These are phyloP conservation scores for Otatea glauca DNA, from an alignment of 176 grass and related monocot species.

Conservation along the genomic window DNA sequence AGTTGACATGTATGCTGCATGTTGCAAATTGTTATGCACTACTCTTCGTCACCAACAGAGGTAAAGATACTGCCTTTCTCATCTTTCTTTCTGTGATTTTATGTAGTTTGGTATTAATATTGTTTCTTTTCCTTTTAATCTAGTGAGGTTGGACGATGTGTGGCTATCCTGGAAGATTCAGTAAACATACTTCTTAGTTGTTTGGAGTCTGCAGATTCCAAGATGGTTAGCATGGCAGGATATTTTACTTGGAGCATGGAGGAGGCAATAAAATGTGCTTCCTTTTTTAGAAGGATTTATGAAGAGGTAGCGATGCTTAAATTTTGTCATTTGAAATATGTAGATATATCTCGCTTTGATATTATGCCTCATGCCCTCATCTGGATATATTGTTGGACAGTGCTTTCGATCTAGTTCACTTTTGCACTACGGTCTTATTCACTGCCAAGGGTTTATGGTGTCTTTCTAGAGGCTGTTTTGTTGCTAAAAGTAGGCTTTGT, in stretches of 20 bases:
- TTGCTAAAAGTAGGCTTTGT: slow-evolving; percentile 8
- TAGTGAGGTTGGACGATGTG: slow-evolving; percentile 72
- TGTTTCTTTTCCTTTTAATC: slow-evolving; percentile 1
- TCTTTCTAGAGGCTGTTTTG: background rate
- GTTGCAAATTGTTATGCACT: slow-evolving; percentile 86
- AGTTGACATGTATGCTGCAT: slow-evolving; percentile 86
- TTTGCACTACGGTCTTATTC: slow-evolving; percentile 7
- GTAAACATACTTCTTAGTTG: slow-evolving; percentile 81
- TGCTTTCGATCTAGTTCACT: slow-evolving; percentile 21
- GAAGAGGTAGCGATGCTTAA: slow-evolving; percentile 78
- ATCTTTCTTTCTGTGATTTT: slow-evolving; percentile 30
- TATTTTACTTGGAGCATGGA: slow-evolving; percentile 75
- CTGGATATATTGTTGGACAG: background rate
- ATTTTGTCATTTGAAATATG: slow-evolving; percentile 26
- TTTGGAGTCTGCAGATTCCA: slow-evolving; percentile 74
- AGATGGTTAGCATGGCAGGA: slow-evolving; percentile 56
- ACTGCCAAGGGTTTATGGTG: background rate
- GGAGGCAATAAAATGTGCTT: slow-evolving; percentile 80
- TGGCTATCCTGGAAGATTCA: slow-evolving; percentile 77
- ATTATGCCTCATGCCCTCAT: background rate
- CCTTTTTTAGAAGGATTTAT: slow-evolving; percentile 91
- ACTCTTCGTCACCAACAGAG: slow-evolving; percentile 73
- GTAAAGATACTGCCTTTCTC: slow-evolving; percentile 48
- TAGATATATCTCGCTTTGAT: slow-evolving; percentile 27
- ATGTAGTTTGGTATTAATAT: slow-evolving; percentile 22